These are phyloP conservation scores for Nadsonia commutata DNA, from an alignment of 1,139 yeast genomes.

Conservation along the genomic window DNA sequence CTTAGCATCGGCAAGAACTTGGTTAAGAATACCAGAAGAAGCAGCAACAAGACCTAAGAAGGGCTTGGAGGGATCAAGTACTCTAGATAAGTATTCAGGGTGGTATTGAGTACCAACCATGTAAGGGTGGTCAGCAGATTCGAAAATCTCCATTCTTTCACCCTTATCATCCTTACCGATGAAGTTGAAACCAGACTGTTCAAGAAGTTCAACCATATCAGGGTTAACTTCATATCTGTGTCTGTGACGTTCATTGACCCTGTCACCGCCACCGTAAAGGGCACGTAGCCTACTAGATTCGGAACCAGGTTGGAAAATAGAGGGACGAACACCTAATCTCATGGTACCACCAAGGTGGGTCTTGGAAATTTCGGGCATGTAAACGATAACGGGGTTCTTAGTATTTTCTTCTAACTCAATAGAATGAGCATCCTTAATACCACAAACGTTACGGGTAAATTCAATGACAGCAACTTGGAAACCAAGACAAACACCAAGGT, in stretches of 20 bases:
- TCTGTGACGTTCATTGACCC: constrained; percentile 89
- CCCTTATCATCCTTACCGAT: constrained; percentile 89
- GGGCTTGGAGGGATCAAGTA: constrained; percentile 91
- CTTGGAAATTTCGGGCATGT: constrained; percentile 98
- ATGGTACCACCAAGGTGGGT: constrained; percentile 95
- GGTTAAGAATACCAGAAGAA: constrained; percentile 62
- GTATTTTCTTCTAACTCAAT: constrained; percentile 64
- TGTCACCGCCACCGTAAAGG: constrained; percentile 59
- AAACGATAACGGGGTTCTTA: constrained; percentile 71
- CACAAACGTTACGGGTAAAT: constrained; percentile 70
- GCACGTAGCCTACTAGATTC: constrained; percentile 63
- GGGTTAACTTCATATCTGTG: constrained; percentile 98
- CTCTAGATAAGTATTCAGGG: constrained; percentile 94
- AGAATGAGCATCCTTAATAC: constrained; percentile 56
- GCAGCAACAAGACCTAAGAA: constrained; percentile 95
- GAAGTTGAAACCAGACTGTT: constrained; percentile 64
- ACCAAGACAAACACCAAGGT: constrained; percentile 93
- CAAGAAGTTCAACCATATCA: constrained; percentile 51
- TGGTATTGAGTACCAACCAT: constrained; percentile 95
- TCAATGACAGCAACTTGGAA: constrained; percentile 96
- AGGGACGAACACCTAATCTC: constrained; percentile 92
- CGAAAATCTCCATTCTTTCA: constrained; percentile 88
- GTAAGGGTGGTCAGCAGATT: constrained; percentile 68
- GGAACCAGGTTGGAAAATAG: constrained; percentile 58
- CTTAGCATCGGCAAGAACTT: constrained; percentile 22